phyloP scores from a whole-genome alignment of 805 yeast genomes.

The Yarrowia sp. region DNA sequence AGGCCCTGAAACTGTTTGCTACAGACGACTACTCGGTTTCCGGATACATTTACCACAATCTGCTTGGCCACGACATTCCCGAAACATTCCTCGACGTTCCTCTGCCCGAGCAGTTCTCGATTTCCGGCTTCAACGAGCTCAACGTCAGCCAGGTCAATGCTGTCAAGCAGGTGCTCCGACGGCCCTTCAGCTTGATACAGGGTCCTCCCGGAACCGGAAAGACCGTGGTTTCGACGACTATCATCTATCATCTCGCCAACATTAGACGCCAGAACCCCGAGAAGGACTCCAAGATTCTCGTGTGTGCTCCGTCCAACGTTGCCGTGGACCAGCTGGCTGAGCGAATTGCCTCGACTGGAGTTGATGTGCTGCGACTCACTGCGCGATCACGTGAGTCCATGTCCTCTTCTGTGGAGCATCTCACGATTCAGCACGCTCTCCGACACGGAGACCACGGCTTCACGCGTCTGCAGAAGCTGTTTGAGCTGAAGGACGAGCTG shows the following conservation, averaged over 20 bases:
- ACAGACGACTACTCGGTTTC: constrained; percentile 64
- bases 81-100: constrained; percentile 47
- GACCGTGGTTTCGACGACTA: constrained; percentile 88
- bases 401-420: constrained; percentile 57
- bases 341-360: constrained; percentile 65
- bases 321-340: constrained; percentile 89
- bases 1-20: constrained; percentile 71
- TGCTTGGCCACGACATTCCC: constrained; percentile 77
- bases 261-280: constrained; percentile 33
- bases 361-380: constrained; percentile 72
- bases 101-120: constrained; percentile 61
- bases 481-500: constrained; percentile 56
- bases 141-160: constrained; percentile 81
- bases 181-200: constrained; percentile 79
- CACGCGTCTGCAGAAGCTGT: constrained; percentile 54
- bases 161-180: constrained; percentile 60
- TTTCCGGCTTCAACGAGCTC: constrained; percentile 64
- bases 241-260: constrained; percentile 70
- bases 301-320: constrained; percentile 93
- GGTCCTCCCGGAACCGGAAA: constrained; percentile 98
- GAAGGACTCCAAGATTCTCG: constrained; percentile 65
- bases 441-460: constrained; percentile 40
- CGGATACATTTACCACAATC: constrained; percentile 68
- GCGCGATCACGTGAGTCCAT: constrained; percentile 81
- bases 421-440: constrained; percentile 58